phyloP scores from a whole-genome alignment of 495 filamentous ascomycete genomes.

The Aspergillus asperescens region DNA sequence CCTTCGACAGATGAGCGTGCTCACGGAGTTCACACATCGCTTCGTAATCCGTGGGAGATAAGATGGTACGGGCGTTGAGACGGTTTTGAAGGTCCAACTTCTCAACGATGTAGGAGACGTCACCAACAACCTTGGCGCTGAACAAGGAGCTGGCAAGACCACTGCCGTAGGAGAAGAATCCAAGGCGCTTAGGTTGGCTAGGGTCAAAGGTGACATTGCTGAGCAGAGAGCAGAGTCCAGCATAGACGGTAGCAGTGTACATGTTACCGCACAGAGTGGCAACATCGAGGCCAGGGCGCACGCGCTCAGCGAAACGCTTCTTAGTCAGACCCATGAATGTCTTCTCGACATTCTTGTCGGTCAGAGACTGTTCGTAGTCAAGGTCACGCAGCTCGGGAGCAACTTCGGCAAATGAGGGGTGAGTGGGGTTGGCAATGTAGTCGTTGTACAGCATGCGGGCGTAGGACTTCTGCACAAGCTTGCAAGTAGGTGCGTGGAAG shows the following conservation, averaged over 20 bases:
- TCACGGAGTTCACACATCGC: slow-evolving; percentile 91
- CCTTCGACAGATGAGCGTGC: slow-evolving; percentile 89
- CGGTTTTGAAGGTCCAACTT: slow-evolving; percentile 75
- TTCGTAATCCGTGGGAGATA: slow-evolving; percentile 83
- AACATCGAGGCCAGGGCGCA: slow-evolving; percentile 77
- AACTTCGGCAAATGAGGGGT: slow-evolving; percentile 77
- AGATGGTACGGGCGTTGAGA: slow-evolving; percentile 62
- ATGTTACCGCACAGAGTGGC: slow-evolving; percentile 97
- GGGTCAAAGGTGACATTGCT: slow-evolving; percentile 63
- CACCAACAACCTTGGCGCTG: slow-evolving; percentile 76
- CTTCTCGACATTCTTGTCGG: slow-evolving; percentile 95
- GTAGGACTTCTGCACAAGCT: slow-evolving; percentile 93
- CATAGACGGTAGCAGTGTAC: slow-evolving; percentile 95
- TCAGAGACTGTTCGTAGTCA: slow-evolving; percentile 77
- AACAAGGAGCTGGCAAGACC: slow-evolving; percentile 88
- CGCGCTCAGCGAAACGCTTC: slow-evolving; percentile 88
- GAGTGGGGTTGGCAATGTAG: slow-evolving; percentile 72
- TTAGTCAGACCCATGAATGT: slow-evolving; percentile 91
- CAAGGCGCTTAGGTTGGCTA: slow-evolving; percentile 80
- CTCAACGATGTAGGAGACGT: slow-evolving; percentile 68
- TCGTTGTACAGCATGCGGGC: slow-evolving; percentile 96
- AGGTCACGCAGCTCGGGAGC: slow-evolving; percentile 80
- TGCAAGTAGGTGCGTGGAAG: slow-evolving; percentile 97
- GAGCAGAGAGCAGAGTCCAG: slow-evolving; percentile 72
- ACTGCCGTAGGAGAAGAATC: slow-evolving; percentile 91